Base-by-base conservation (phyloP, 129 eudicot species). In the Heracleum sosnowskyi region DNA sequence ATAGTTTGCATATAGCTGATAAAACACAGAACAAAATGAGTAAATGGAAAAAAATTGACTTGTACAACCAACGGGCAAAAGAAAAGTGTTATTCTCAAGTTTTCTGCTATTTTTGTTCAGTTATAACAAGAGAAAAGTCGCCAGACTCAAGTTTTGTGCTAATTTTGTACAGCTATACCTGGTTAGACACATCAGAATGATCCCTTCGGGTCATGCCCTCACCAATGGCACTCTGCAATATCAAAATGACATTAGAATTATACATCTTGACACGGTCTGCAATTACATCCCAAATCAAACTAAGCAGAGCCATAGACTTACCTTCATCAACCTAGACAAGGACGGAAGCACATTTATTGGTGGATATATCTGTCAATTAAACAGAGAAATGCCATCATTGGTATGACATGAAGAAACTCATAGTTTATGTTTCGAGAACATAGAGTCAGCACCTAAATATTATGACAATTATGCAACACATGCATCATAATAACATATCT, bases 191-290 rank as follows among this genome's bases (percentile, higher is more conserved):
- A 83, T 95, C 99, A 69, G 99, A 87, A 86, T 95, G 99, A 83
- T 95, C 99, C 86, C 83, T 86, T 51, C 99, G 97, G 69, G 99
- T 95, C 99, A 95, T 95, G 26, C 99, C 99, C 86, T 95, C 99
- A 85, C 99, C 99, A 83, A 95, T 95, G 81, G 99, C 99, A 90
- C 99, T 95, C 99, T 94, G 92, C 83, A 86, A 82, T 77, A 82
- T 63, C 73, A 77, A 69, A 78, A 60, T 15, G 40, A 39, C 41
- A 40, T 75, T 47, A 76, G 79, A 33, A 45, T 24, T 74, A 66
- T 55, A 62, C 29, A 41, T 72, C 36, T 41, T 1, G 15, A 37
- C 53, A 41, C 29, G 6, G 76, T 73, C 55, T 35, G 72, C 57
- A 40, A 5, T 17, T 69, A 69, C 57, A 41, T 39, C 70, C 42